Evolutionary conservation across 495 filamentous ascomycete species (phyloP), one percentile per base, ranked within the genome.

Genomic region (Gamarada debralockiae): DNA sequence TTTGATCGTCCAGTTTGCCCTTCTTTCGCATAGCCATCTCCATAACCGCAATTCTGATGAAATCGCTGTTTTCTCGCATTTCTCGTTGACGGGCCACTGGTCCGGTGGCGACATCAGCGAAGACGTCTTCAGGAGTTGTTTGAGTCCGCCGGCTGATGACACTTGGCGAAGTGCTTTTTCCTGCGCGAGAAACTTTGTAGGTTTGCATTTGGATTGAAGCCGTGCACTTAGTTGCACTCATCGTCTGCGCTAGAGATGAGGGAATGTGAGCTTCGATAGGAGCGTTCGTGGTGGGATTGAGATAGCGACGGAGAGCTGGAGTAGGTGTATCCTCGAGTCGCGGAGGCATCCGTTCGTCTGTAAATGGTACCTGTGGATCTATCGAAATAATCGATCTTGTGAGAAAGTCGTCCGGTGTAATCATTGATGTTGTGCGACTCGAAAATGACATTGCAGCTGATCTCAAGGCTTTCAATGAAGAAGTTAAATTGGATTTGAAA

Each of bases 21-120:
- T 76, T 79, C 60, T 89, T 84, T 25, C 92, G 85, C 93, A 98
- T 98, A 53, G 92, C 89, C 87, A 96, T 96, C 70, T 98, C 93
- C 62, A 97, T 77, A 48, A 97, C 92, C 23, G 95, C 89, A 61
- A 97, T 85, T 24, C 93, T 83, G 45, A 98, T 83, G 70, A 97
- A 98, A 58, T 97, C 86, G 21, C 86, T 81, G 64, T 98, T 98
- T 66, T 98, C 93, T 33, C 93, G 81, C 57, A 89, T 82, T 65
- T 97, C 93, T 13, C 93, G 83, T 65, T 92, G 92, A 13, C 90
- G 84, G 10, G 86, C 75, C 48, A 77, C 67, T 2, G 79, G 71
- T 0, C 63, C 55, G 24, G 45, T 17, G n/a, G 53, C 50, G 13
- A 53, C 53, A 23, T 62, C 62, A 2, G 48, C 53, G 21, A 59